Evolutionary conservation across 371 early-diverging fungal genomes (phyloP).

Genomic region (Dinochytrium kinnereticum): DNA sequence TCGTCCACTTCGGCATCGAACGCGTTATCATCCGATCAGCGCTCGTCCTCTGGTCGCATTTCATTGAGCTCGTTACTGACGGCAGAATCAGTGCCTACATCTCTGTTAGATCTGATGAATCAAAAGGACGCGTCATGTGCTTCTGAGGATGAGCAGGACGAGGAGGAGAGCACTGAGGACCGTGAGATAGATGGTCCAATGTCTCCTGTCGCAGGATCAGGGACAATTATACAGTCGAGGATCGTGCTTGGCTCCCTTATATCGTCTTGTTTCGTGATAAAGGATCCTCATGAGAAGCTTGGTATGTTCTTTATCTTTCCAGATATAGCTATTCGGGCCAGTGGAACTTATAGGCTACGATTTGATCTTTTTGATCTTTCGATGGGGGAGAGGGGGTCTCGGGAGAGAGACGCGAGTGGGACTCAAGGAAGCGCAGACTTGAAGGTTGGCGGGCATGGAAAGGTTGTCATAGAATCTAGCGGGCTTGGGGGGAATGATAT

Average conservation of each 20-base stretch:
- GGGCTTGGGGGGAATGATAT: background rate
- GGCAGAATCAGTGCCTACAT: no score
- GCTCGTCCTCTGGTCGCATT: no score
- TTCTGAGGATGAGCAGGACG: no score
- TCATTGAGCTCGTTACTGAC: no score
- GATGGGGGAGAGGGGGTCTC: background rate
- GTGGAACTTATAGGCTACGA: slow-evolving; percentile 36
- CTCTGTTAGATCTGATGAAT: no score
- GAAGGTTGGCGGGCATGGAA: background rate
- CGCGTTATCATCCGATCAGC: no score
- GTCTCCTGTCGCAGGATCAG: background rate
- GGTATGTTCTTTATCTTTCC: slow-evolving; percentile 43
- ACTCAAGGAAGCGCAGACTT: background rate
- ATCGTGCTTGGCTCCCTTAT: slow-evolving; percentile 39
- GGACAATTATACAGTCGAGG: background rate
- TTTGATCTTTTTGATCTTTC: slow-evolving; percentile 35
- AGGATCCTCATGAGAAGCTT: slow-evolving; percentile 20
- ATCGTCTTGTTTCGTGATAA: slow-evolving; percentile 30
- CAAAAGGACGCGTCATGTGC: no score
- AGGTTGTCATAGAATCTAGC: no score
- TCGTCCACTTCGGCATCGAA: no score
- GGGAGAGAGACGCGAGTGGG: background rate
- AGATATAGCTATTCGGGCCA: slow-evolving; percentile 34
- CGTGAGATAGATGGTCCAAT: no score
- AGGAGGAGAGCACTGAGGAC: no score